These are phyloP conservation scores for Rhodofomes roseus DNA, from an alignment of 1,284 basidiomycete species.

Conservation along the genomic window DNA sequence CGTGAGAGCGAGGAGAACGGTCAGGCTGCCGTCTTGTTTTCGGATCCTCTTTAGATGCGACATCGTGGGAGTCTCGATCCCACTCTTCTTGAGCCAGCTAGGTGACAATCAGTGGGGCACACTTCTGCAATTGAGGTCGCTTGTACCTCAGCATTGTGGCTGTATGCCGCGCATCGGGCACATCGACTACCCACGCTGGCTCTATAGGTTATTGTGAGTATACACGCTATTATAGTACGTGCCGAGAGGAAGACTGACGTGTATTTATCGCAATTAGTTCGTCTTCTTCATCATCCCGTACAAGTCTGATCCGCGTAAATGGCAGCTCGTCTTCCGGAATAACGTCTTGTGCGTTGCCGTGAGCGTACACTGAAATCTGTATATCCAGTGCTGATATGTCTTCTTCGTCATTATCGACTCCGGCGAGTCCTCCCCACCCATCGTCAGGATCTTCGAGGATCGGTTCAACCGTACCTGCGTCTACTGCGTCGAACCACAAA, in stretches of 20 bases:
- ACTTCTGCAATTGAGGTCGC: no score
- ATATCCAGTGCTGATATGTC: constrained; percentile 21
- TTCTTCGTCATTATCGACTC: constrained; percentile 25
- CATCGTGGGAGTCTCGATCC: constrained; percentile 57
- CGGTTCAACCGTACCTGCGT: constrained; percentile 6
- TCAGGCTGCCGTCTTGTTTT: constrained; percentile 43
- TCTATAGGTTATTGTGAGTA: constrained; percentile 26
- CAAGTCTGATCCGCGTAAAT: constrained; percentile 54
- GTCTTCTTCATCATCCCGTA: constrained; percentile 51
- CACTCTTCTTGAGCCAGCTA: constrained; percentile 64
- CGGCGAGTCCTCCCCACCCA: constrained; percentile 43
- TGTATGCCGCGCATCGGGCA: constrained; percentile 64
- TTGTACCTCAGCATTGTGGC: constrained; percentile 64
- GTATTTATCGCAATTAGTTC: constrained; percentile 52
- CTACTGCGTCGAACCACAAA: constrained; percentile 56
- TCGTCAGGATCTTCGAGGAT: constrained; percentile 29
- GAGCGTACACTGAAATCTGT: neutral
- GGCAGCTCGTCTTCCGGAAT: constrained; percentile 57
- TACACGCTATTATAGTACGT: neutral
- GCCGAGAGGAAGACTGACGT: constrained; percentile 33
- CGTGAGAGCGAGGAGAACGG: constrained; percentile 49
- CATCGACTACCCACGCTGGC: constrained; percentile 82
- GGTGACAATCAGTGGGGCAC: no score
- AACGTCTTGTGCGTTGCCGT: constrained; percentile 41
- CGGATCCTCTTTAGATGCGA: constrained; percentile 81